Evolutionary conservation across 371 early-diverging fungal genomes (phyloP).

Genomic region (Mucor indicus): DNA sequence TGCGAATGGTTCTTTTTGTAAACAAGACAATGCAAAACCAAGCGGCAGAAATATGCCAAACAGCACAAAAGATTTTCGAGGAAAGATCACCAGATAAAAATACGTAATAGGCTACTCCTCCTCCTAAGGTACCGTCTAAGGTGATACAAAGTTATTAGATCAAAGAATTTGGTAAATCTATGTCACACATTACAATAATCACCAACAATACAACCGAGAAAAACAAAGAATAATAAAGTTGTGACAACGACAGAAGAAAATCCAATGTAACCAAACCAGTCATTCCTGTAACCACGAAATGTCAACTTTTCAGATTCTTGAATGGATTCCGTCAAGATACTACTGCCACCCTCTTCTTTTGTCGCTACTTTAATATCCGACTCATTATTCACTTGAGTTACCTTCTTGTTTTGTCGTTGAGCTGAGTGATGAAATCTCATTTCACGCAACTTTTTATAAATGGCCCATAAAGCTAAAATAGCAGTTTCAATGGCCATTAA

Average conservation of each 20-base stretch:
- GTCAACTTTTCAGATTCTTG: constrained; percentile 21
- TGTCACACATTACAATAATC: constrained; percentile 47
- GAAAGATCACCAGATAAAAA: constrained; percentile 57
- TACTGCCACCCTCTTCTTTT: background rate
- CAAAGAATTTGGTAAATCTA: background rate
- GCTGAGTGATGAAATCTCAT: background rate
- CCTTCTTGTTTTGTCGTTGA: background rate
- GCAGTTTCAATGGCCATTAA: constrained; percentile 34
- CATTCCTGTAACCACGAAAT: constrained; percentile 51
- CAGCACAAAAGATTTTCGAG: constrained; percentile 61
- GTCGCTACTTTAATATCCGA: background rate
- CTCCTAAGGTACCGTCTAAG: constrained; percentile 42
- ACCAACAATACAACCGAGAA: constrained; percentile 52
- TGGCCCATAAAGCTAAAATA: constrained; percentile 44
- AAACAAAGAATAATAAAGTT: constrained; percentile 50
- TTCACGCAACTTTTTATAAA: constrained; percentile 38
- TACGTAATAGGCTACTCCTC: constrained; percentile 26
- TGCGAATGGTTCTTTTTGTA: constrained; percentile 40
- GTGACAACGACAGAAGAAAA: constrained; percentile 35
- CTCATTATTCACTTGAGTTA: background rate
- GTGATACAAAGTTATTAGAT: background rate
- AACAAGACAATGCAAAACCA: constrained; percentile 61
- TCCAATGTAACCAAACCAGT: constrained; percentile 39
- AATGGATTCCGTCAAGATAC: constrained; percentile 7
- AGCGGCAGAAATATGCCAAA: constrained; percentile 65